Base-by-base conservation (phyloP, 306 rosid genomes). In the Trichosanthes truncata region DNA sequence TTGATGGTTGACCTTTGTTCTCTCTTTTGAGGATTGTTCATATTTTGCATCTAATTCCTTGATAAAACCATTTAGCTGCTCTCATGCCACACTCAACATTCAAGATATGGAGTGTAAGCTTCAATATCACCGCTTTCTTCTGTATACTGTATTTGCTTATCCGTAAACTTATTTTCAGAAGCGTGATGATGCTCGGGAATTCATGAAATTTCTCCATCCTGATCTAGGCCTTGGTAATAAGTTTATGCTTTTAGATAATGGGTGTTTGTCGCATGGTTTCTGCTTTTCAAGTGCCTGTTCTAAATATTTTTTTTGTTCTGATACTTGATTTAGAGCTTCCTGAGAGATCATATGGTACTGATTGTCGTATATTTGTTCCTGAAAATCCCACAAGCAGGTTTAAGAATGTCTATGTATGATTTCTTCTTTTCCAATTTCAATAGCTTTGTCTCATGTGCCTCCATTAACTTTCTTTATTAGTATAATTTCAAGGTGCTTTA, bases 331-430 rank as follows among this genome's bases (percentile, higher is more conserved):
- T 93, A 96, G 99, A 96, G 84, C 98, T 96, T 82, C 98, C 99
- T 1, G 99, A 96, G 87, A 91, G 96, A 86, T 93, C 99, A 21
- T 96, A 96, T 80, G 99, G 99, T 45, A 84, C 98, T 36, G 99
- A 96, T 84, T 96, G 99, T 75, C 99, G 99, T 61, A 84, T 96
- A 81, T 88, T 91, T 86, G 61, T 93, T 43, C 93, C 98, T 49
- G 99, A 93, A 80, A 89, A 96, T 87, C 92, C 99, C 79, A 79
- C 90, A 60, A 88, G 90, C 93, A 96, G 97, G 90, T 96, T 96
- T 91, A 96, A 93, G 89, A 96, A 96, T 90, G 93, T 96, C 93
- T 90, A 95, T 91, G 99, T 96, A 96, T 87, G 99, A 88, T 88
- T 83, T 90, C 97, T 51, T 74, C 78, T 86, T 86, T 87, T 81